A percentile compares a stretch with the other conserved stretches of the same genome.
phyloP scores from a whole-genome alignment of 2,329 filamentous ascomycete species.

The Apiospora saccharicola region DNA sequence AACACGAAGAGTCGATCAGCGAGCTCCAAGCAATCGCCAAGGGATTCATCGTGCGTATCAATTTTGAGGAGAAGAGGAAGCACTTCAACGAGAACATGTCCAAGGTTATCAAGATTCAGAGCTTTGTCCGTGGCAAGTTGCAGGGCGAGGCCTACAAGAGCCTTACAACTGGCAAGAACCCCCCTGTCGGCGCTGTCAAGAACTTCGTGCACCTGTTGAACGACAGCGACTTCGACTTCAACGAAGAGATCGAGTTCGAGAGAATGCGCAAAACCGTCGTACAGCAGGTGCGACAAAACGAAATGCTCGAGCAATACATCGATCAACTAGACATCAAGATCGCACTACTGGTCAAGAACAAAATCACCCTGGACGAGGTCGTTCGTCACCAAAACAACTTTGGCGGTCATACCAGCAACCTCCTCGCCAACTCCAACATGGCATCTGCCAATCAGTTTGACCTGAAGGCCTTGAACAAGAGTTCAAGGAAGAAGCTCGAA shows the following conservation, averaged over 20 bases:
- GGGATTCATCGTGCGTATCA: conserved; percentile 75
- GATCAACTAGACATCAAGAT: conserved; percentile 99
- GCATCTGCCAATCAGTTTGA: conserved; percentile 92
- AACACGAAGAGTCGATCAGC: conserved; percentile 78
- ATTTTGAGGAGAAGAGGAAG: conserved; percentile 83
- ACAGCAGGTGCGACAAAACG: conserved; percentile 95
- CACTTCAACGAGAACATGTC: conserved; percentile 98
- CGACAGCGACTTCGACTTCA: conserved; percentile 98
- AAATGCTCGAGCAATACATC: conserved; percentile 96
- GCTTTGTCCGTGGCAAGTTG: conserved; percentile 91
- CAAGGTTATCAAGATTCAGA: conserved; percentile 98
- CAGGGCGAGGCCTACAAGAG: conserved; percentile 99
- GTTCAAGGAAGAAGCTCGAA: conserved; percentile 92
- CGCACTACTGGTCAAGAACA: conserved; percentile 97
- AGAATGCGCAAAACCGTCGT: conserved; percentile 94
- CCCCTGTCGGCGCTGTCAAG: conserved; percentile 94
- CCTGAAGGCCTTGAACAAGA: conserved; percentile 96
- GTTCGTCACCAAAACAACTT: conserved; percentile 97
- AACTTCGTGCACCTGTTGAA: conserved; percentile 98
- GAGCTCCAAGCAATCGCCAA: conserved; percentile 78
- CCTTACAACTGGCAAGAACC: conserved; percentile 93
- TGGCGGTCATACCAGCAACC: conserved; percentile 83
- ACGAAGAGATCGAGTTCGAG: conserved; percentile 98
- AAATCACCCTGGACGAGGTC: conserved; percentile 97
- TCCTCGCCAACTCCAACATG: conserved; percentile 89